Percentiles rank a stretch among this genome's conserved stretches.
phyloP scores from a whole-genome alignment of 2,329 filamentous ascomycete genomes.

The Leptosphaerulina australis region DNA sequence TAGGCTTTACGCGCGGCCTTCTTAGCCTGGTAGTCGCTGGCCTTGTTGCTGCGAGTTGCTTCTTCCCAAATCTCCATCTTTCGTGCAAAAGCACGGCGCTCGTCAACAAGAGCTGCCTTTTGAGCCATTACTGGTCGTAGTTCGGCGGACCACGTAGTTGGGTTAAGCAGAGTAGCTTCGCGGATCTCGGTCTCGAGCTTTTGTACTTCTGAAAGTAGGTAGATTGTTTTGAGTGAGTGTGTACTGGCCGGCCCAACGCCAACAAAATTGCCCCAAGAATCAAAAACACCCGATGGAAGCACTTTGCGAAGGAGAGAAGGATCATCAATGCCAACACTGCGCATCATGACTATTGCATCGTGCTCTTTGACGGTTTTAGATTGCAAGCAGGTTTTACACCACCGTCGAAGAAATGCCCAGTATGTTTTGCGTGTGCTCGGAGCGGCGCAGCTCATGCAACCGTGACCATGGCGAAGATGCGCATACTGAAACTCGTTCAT shows the following conservation, averaged over 20 bases:
- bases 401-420: constrained; percentile 52
- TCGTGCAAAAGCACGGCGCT: constrained; percentile 41
- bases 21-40: constrained; percentile 39
- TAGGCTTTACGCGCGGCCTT: constrained; percentile 44
- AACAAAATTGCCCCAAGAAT: constrained; percentile 50
- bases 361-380: constrained; percentile 42
- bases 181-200: constrained; percentile 36
- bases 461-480: constrained; percentile 47
- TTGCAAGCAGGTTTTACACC: constrained; percentile 49
- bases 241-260: constrained; percentile 44
- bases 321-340: constrained; percentile 36
- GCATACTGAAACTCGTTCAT: constrained; percentile 51
- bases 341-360: constrained; percentile 37
- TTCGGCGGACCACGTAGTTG: constrained; percentile 28
- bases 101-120: constrained; percentile 36
- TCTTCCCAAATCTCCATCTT: constrained; percentile 50
- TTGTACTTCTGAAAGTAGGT: constrained; percentile 39
- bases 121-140: constrained; percentile 29
- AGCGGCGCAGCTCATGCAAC: constrained; percentile 49
- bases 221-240: constrained; percentile 43
- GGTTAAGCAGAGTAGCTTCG: constrained; percentile 23
- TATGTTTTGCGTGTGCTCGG: constrained; percentile 50
- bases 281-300: constrained; percentile 44
- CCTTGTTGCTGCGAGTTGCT: constrained; percentile 35
- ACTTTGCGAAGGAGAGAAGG: constrained; percentile 37